phyloP scores from a whole-genome alignment of 768 basidiomycete genomes.

The Boletus vinaceobasis region DNA sequence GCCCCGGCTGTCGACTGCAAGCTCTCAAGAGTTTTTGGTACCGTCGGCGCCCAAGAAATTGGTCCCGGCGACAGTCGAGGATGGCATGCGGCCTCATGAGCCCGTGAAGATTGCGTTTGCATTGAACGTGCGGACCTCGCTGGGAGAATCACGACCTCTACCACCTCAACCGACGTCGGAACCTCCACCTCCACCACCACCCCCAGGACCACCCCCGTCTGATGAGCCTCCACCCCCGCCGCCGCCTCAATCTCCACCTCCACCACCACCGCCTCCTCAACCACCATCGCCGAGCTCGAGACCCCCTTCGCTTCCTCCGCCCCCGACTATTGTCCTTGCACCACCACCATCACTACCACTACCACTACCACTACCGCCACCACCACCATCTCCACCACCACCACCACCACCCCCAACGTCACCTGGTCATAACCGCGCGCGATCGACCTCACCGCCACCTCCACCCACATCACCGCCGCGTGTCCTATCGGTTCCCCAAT shows the following conservation, averaged over 20 bases:
- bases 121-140: conserved; percentile 28
- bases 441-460: conserved; percentile 25
- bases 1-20: conserved; percentile 10
- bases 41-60: conserved; percentile 16
- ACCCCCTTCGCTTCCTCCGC: conserved; percentile 22
- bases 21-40: conserved; percentile 12
- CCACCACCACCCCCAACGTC: conserved; percentile 10
- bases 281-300: conserved; percentile 25
- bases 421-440: conserved; percentile 14
- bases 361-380: conserved; percentile 20
- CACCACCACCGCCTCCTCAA: conserved; percentile 27
- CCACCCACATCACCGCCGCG: conserved; percentile 23
- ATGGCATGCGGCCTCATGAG: conserved; percentile 31
- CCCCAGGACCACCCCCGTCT: conserved; percentile 29
- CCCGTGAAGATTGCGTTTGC: conserved; percentile 33
- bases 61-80: conserved; percentile 23
- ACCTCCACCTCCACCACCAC: conserved; percentile 37
- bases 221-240: conserved; percentile 26
- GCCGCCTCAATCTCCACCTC: conserved; percentile 27
- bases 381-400: conserved; percentile 17
- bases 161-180: conserved; percentile 38
- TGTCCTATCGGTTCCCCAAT: conserved; percentile 24
- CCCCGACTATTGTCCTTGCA: conserved; percentile 10
- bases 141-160: conserved; percentile 25
- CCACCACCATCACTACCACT: conserved; percentile 20